These are phyloP conservation scores for Arabidopsis lyrata DNA, from an alignment of 441 rosid genomes.

Conservation along the genomic window DNA sequence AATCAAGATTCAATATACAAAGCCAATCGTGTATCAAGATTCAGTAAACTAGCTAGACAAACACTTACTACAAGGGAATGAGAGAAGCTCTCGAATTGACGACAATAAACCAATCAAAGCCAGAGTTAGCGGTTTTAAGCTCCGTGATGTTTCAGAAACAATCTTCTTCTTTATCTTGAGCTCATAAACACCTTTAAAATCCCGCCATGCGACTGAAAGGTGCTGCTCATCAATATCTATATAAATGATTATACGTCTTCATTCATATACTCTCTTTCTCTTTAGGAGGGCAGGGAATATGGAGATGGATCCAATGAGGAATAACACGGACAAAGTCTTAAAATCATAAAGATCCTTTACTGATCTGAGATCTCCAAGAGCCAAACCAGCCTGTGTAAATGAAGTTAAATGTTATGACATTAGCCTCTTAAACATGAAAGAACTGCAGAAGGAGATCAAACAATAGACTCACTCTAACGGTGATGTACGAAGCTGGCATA, in stretches of 20 bases:
- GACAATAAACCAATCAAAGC: conserved; percentile 23
- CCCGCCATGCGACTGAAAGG: conserved; percentile 1
- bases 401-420: conserved; percentile 8
- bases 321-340: conserved; percentile 82
- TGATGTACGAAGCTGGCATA: conserved; percentile 92
- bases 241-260: conserved; percentile 34
- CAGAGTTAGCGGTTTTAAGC: conserved; percentile 18
- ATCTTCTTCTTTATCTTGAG: conserved; percentile 33
- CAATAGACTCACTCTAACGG: conserved; percentile 73
- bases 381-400: conserved; percentile 80
- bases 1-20: conserved; percentile 38
- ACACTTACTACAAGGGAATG: conserved; percentile 31
- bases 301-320: conserved; percentile 83
- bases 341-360: conserved; percentile 90
- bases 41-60: conserved; percentile 25
- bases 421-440: conserved; percentile 1
- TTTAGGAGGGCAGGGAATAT: conserved; percentile 86
- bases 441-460: background rate
- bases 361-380: conserved; percentile 94
- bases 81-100: conserved; percentile 1
- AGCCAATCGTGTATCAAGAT: conserved; percentile 28
- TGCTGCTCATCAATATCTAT: conserved; percentile 30
- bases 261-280: conserved; percentile 83
- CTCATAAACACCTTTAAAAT: conserved; percentile 26
- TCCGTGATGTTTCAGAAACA: background rate